These are phyloP conservation scores for Cladosporium sp. DNA, from an alignment of 2,329 filamentous ascomycete species.

Conservation along the genomic window DNA sequence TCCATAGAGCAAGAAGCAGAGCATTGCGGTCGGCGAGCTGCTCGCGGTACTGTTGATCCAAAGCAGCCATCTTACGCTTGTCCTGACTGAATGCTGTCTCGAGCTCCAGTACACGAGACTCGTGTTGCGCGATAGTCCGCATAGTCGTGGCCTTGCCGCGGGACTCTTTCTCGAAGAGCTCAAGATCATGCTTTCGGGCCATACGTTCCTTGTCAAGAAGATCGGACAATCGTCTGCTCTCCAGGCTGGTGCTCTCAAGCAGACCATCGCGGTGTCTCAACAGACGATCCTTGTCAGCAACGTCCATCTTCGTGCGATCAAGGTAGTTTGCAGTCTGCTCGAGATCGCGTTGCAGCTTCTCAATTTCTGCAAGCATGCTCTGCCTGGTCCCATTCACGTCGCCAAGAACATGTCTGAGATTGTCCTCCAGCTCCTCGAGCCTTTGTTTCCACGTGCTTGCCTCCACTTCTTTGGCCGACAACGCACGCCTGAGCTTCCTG, in stretches of 20 bases:
- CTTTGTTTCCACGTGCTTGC: constrained; percentile 88
- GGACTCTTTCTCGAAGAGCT: constrained; percentile 82
- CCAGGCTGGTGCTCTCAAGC: constrained; percentile 82
- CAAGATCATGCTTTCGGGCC: constrained; percentile 77
- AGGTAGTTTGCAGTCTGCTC: constrained; percentile 80
- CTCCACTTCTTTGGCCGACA: constrained; percentile 81
- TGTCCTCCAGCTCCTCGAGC: constrained; percentile 83
- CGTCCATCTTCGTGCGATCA: constrained; percentile 68
- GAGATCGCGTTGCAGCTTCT: constrained; percentile 81
- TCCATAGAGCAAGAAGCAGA: constrained; percentile 84
- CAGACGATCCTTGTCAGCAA: constrained; percentile 86
- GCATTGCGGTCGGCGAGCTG: constrained; percentile 88
- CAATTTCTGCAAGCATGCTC: constrained; percentile 75
- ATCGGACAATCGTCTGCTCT: constrained; percentile 78
- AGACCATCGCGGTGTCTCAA: constrained; percentile 85
- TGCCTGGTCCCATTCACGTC: constrained; percentile 83
- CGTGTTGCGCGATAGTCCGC: constrained; percentile 80
- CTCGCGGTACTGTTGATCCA: constrained; percentile 79
- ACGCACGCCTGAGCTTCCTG: constrained; percentile 72
- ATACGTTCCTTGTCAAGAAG: constrained; percentile 87
- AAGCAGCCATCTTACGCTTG: constrained; percentile 66
- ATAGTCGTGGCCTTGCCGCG: constrained; percentile 82
- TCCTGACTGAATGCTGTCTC: constrained; percentile 76
- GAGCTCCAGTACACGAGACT: constrained; percentile 78
- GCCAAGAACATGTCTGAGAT: constrained; percentile 78